Percentiles rank a stretch among this genome's conserved stretches.
phyloP scores from a whole-genome alignment of 345 rosid genomes.

The Ailanthus altissimus region DNA sequence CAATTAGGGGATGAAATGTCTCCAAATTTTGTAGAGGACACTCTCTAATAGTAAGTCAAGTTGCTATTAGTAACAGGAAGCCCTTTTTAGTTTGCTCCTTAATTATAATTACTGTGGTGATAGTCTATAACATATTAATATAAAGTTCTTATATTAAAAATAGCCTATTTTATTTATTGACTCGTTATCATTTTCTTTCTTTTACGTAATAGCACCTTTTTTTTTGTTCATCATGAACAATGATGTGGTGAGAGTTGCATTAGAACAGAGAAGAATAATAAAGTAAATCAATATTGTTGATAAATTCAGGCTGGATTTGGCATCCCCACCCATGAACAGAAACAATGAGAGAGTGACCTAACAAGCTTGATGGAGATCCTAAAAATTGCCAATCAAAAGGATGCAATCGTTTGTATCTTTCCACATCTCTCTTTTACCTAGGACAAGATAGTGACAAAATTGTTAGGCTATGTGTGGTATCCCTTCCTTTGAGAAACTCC shows the following conservation, averaged over 20 bases:
- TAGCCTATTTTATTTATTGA: neutral
- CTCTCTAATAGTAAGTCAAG: too few relatives aligned
- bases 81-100: neutral
- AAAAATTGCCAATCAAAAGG: neutral
- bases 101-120: neutral
- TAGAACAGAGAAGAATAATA: neutral
- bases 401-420: neutral
- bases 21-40: conserved; percentile 40
- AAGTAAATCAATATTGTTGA: neutral
- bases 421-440: neutral
- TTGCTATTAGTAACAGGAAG: neutral
- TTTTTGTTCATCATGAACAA: neutral
- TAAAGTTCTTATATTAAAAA: neutral
- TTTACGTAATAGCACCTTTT: neutral
- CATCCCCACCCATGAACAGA: neutral
- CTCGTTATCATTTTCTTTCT: neutral
- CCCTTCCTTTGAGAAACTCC: conserved; percentile 24
- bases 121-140: neutral
- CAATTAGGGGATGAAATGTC: conserved; percentile 18
- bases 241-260: too few relatives aligned
- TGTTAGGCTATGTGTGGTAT: conserved; percentile 8
- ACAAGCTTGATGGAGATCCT: neutral
- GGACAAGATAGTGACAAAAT: conserved; percentile 25
- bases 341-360: neutral
- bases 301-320: neutral